A percentile compares a stretch with the other conserved stretches of the same genome.
Evolutionary conservation across 768 basidiomycete genomes (phyloP).

Genomic region (Naganishia vishniacii): DNA sequence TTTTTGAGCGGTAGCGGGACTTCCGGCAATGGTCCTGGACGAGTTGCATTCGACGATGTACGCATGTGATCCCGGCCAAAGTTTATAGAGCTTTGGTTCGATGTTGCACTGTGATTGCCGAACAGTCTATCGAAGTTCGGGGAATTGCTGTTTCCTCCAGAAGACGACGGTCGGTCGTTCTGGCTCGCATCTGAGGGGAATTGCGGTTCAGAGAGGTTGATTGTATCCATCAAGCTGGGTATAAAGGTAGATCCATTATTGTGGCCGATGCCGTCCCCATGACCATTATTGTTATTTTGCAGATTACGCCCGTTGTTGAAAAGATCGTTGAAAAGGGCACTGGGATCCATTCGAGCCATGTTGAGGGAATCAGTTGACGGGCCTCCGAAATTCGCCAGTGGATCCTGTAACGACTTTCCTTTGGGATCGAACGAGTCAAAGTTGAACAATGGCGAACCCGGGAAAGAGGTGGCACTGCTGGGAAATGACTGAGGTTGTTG

Average conservation of each 20-base stretch:
- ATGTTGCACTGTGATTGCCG: conserved; percentile 1
- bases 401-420: background rate
- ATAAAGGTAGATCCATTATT: conserved; percentile 6
- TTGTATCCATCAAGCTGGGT: conserved; percentile 13
- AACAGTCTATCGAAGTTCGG: conserved; percentile 6
- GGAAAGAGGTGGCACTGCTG: background rate
- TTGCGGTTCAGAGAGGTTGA: background rate
- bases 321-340: conserved; percentile 25
- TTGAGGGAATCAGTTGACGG: background rate
- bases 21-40: background rate
- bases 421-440: conserved; percentile 10
- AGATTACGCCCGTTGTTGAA: conserved; percentile 17
- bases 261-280: background rate
- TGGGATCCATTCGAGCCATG: conserved; percentile 23
- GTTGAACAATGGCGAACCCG: conserved; percentile 1
- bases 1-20: background rate
- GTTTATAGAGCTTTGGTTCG: background rate
- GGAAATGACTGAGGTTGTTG: conserved; percentile 12
- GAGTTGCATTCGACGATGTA: background rate
- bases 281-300: background rate
- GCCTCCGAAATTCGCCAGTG: background rate
- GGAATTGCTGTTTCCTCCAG: conserved; percentile 4
- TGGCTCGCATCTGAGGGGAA: background rate
- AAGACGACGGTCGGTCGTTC: background rate
- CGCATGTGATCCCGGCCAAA: background rate